Evolutionary conservation across 1,284 basidiomycete species (phyloP).

Genomic region (Marasmius fiardii): DNA sequence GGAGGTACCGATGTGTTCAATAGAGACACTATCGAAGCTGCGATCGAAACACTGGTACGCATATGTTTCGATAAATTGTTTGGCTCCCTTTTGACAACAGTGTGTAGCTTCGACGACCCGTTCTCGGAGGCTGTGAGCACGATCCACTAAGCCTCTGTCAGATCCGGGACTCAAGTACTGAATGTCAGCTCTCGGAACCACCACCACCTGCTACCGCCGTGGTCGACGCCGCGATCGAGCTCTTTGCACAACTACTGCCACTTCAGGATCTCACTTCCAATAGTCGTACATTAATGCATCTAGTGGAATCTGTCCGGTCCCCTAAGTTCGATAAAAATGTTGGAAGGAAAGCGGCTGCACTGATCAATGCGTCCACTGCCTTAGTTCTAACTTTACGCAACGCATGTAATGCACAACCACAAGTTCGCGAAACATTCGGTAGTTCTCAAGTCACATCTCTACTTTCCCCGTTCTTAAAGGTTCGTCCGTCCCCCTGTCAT

Average conservation of each 20-base stretch:
- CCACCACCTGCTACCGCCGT: conserved; percentile 81
- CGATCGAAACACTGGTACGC: conserved; percentile 72
- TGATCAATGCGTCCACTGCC: conserved; percentile 82
- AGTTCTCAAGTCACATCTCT: conserved; percentile 64
- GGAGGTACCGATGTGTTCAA: conserved; percentile 54
- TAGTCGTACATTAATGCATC: conserved; percentile 63
- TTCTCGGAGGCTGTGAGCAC: conserved; percentile 84
- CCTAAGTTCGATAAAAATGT: conserved; percentile 85
- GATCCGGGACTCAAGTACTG: conserved; percentile 36
- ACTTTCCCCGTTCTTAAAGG: conserved; percentile 79
- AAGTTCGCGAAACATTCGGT: conserved; percentile 69
- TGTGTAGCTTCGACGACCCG: conserved; percentile 68
- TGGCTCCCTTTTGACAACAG: conserved; percentile 4
- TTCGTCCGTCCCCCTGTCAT: conserved; percentile 25
- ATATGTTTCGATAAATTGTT: conserved; percentile 1
- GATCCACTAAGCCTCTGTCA: conserved; percentile 80
- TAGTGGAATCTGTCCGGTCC: conserved; percentile 72
- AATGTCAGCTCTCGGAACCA: conserved; percentile 52
- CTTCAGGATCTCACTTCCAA: conserved; percentile 74
- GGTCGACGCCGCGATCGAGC: conserved; percentile 85
- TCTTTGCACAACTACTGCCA: conserved; percentile 82
- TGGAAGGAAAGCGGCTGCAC: conserved; percentile 85
- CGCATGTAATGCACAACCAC: conserved; percentile 48
- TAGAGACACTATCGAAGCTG: conserved; percentile 74
- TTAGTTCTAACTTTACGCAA: conserved; percentile 72